phyloP scores from a whole-genome alignment of 345 rosid genomes.

The Syzygium jambos region DNA sequence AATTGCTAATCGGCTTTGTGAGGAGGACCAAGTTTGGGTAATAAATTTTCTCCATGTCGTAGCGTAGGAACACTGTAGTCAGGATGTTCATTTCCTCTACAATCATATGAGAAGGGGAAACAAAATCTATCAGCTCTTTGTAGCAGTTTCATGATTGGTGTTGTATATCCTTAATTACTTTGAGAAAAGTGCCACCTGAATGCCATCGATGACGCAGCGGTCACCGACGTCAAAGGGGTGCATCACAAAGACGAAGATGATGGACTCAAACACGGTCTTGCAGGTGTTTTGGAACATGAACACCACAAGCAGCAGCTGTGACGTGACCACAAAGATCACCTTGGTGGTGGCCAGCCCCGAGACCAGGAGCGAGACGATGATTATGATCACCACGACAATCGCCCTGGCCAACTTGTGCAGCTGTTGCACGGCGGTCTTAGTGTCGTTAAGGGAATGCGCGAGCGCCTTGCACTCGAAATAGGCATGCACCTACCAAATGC shows the following conservation, averaged over 20 bases:
- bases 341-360: constrained; percentile 55
- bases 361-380: constrained; percentile 47
- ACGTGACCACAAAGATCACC: constrained; percentile 43
- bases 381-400: constrained; percentile 35
- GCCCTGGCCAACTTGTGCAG: constrained; percentile 74
- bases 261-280: constrained; percentile 72
- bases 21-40: constrained; percentile 62
- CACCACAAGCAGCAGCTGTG: constrained; percentile 59
- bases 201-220: constrained; percentile 65
- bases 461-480: constrained; percentile 62
- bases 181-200: constrained; percentile 37
- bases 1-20: constrained; percentile 50
- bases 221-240: constrained; percentile 87
- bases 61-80: constrained; percentile 60
- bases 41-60: constrained; percentile 74
- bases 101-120: constrained; percentile 33
- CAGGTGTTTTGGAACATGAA: constrained; percentile 80
- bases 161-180: background rate
- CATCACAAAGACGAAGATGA: constrained; percentile 71
- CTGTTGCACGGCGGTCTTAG: constrained; percentile 71
- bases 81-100: constrained; percentile 91
- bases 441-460: constrained; percentile 64
- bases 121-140: background rate
- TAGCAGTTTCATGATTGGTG: background rate
- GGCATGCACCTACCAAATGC: constrained; percentile 37